A percentile compares a stretch with the other conserved stretches of the same genome.
phyloP scores from a whole-genome alignment of 257 asterid species.

The Solanum virginianum region DNA sequence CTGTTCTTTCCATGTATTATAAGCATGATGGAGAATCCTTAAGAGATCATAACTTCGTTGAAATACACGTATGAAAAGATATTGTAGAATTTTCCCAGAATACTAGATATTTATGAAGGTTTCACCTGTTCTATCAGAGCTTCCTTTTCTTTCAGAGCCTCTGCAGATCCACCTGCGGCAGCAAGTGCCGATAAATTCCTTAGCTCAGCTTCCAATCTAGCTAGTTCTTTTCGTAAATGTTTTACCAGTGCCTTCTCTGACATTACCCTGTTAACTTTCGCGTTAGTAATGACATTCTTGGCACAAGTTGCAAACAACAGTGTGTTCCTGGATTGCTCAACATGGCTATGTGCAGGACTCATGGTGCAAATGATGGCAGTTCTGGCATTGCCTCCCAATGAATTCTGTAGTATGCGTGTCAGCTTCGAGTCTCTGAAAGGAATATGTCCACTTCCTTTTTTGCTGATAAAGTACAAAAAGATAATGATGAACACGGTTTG shows the following conservation, averaged over 20 bases:
- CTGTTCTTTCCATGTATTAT: not conserved
- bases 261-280: slow-evolving; percentile 79
- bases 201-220: slow-evolving; percentile 60
- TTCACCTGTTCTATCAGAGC: slow-evolving; percentile 62
- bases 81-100: not conserved
- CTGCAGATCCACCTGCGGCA: slow-evolving; percentile 25
- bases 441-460: slow-evolving; percentile 73
- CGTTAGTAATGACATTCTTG: slow-evolving; percentile 68
- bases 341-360: slow-evolving; percentile 88
- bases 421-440: slow-evolving; percentile 96
- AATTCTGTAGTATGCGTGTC: slow-evolving; percentile 77
- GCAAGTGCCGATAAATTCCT: slow-evolving; percentile 38
- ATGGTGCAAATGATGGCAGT: slow-evolving; percentile 89
- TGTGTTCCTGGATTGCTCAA: slow-evolving; percentile 91
- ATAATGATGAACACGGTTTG: not conserved
- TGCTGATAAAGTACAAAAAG: slow-evolving; percentile 35
- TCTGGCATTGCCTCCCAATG: slow-evolving; percentile 87
- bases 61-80: not conserved
- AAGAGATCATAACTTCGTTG: not conserved
- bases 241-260: slow-evolving; percentile 85
- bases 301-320: slow-evolving; percentile 95
- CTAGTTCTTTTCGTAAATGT: slow-evolving; percentile 71
- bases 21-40: not conserved
- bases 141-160: slow-evolving; percentile 61
- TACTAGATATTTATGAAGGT: not conserved